These are phyloP conservation scores for Yamadazyma aaseri DNA, from an alignment of 1,139 yeast species.

Conservation along the genomic window DNA sequence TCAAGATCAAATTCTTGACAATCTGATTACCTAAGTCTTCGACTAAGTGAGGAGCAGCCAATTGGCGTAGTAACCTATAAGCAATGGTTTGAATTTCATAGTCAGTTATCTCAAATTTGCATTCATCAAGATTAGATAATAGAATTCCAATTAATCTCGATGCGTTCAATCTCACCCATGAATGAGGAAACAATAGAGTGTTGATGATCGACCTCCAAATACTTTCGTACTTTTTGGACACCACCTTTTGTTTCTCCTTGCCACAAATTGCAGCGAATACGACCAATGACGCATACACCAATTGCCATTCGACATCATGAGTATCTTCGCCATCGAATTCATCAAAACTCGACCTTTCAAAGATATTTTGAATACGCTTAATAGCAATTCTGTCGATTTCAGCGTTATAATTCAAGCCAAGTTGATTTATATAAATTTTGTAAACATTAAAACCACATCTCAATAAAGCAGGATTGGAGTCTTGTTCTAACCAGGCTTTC, in stretches of 20 bases:
- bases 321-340: slow-evolving; percentile 26
- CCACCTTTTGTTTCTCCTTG: slow-evolving; percentile 29
- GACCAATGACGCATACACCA: slow-evolving; percentile 64
- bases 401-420: slow-evolving; percentile 42
- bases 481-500: slow-evolving; percentile 65
- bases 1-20: slow-evolving; percentile 63
- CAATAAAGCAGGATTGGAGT: slow-evolving; percentile 51
- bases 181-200: slow-evolving; percentile 76
- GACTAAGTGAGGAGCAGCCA: slow-evolving; percentile 73
- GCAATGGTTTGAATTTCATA: slow-evolving; percentile 63
- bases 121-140: slow-evolving; percentile 39
- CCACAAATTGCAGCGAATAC: slow-evolving; percentile 47
- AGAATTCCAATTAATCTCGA: slow-evolving; percentile 59
- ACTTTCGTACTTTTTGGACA: slow-evolving; percentile 24
- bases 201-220: slow-evolving; percentile 57
- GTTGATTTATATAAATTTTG: slow-evolving; percentile 56
- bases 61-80: slow-evolving; percentile 68
- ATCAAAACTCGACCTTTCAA: slow-evolving; percentile 31
- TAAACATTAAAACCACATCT: slow-evolving; percentile 80
- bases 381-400: slow-evolving; percentile 41
- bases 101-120: slow-evolving; percentile 30
- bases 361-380: slow-evolving; percentile 33
- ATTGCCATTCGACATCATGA: slow-evolving; percentile 64
- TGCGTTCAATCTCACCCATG: slow-evolving; percentile 82
- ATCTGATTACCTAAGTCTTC: slow-evolving; percentile 64